Conservation (phyloP, 2,329 filamentous ascomycete genomes). For the Apiospora arundinis region DNA sequence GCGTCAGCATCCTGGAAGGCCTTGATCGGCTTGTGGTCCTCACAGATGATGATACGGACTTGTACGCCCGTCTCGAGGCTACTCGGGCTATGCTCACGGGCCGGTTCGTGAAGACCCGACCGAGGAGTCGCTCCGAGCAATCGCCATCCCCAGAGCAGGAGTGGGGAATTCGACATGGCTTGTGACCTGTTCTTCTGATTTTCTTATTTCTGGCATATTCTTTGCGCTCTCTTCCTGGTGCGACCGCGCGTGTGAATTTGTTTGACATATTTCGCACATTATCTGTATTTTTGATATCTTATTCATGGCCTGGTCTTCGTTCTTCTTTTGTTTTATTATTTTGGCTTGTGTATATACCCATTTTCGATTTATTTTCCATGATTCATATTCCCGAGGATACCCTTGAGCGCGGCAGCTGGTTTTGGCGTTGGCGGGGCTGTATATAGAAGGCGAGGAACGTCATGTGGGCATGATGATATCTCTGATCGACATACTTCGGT, state of each 20-base stretch:
- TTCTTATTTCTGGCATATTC: background rate
- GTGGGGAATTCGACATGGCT: background rate
- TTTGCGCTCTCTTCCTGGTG: background rate
- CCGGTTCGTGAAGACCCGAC: slow-evolving; percentile 28
- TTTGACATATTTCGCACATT: background rate
- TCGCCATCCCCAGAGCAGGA: background rate
- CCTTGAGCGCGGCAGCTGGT: background rate
- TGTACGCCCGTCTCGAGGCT: slow-evolving; percentile 51
- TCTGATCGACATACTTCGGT: background rate
- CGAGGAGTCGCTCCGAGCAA: slow-evolving; percentile 5
- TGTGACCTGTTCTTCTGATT: background rate
- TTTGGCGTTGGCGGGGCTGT: slow-evolving; percentile 2
- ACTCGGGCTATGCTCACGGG: slow-evolving; percentile 54
- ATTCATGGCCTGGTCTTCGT: no score
- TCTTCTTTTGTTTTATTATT: background rate
- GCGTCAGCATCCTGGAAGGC: slow-evolving; percentile 53
- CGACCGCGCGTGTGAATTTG: background rate
- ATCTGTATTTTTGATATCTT: background rate
- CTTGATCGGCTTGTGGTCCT: slow-evolving; percentile 48
- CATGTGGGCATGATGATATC: background rate
- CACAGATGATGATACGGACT: slow-evolving; percentile 39
- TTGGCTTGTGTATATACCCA: background rate
- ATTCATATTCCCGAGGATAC: background rate
- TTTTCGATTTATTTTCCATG: background rate
- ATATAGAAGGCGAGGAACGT: background rate